Evolutionary conservation across 2,329 filamentous ascomycete species (phyloP).

Genomic region (Calonectria montana): DNA sequence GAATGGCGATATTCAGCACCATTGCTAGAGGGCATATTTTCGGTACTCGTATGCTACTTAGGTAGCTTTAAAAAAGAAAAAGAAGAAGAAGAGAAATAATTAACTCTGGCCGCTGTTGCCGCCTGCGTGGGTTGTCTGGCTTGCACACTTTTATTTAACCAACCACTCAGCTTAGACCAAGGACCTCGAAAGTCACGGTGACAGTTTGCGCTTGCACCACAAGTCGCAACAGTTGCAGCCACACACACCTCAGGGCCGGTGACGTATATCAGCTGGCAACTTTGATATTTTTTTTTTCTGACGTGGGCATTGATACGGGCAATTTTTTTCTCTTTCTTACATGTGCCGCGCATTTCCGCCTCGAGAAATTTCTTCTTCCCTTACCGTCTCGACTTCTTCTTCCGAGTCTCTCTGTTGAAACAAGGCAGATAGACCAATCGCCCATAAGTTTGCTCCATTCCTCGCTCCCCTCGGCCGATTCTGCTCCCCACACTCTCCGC

Average conservation of each 20-base stretch:
- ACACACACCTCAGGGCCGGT: slow-evolving; percentile 19
- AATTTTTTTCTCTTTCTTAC: background rate
- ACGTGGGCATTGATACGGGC: slow-evolving; percentile 10
- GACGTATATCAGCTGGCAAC: slow-evolving; percentile 25
- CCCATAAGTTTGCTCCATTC: slow-evolving; percentile 14
- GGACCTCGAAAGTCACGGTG: background rate
- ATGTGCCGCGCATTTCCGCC: background rate
- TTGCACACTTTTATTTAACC: background rate
- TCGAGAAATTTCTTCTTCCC: background rate
- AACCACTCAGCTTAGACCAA: background rate
- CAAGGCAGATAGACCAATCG: background rate
- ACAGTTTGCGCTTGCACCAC: background rate
- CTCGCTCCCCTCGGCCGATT: slow-evolving; percentile 40
- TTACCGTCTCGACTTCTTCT: background rate
- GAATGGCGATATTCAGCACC: background rate
- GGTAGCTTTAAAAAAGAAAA: background rate
- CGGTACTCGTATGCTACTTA: background rate
- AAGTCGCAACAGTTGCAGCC: slow-evolving; percentile 10
- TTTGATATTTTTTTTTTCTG: background rate
- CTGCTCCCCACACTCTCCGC: slow-evolving; percentile 34
- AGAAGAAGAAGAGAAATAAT: background rate
- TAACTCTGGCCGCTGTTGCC: background rate
- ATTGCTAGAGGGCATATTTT: background rate
- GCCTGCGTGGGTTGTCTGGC: background rate
- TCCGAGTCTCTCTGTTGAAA: background rate